Evolutionary conservation across 192 early-diverging fungal genomes (phyloP).

Genomic region (Coemansia sp.): DNA sequence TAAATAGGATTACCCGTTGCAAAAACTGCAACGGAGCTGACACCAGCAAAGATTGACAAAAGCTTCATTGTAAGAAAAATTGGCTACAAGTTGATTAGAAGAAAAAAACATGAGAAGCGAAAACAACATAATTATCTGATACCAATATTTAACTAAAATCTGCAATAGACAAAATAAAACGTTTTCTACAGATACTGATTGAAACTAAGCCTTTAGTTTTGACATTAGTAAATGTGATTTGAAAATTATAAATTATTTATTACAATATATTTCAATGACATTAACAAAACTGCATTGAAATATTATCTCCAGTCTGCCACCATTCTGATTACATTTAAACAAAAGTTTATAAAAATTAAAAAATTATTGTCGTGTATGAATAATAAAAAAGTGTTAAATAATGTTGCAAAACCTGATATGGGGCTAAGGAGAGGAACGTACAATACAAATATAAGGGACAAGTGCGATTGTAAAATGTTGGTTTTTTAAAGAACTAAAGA

Average conservation of each 20-base stretch:
- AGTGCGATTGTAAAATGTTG: no score
- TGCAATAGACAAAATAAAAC: not conserved
- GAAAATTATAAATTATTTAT: not conserved
- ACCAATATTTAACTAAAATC: not conserved
- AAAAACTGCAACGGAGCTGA: constrained; percentile 3
- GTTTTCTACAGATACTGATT: not conserved
- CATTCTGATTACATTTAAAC: no score
- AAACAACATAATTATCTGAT: not conserved
- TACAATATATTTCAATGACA: not conserved
- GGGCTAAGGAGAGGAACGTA: no score
- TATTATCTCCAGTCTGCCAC: no score
- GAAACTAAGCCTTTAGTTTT: not conserved
- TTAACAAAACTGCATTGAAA: no score
- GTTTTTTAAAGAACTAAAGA: no score
- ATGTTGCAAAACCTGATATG: constrained; percentile 1
- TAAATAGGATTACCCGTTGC: constrained; percentile 15
- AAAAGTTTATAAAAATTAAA: no score
- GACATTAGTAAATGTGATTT: not conserved
- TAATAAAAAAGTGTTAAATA: no score
- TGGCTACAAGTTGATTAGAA: not conserved
- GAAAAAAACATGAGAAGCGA: no score
- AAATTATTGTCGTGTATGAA: no score
- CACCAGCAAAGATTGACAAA: constrained; percentile 1
- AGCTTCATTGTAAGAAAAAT: constrained; percentile 12
- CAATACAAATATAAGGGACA: no score